Conservation (phyloP, 768 basidiomycete genomes). For the Sporobolomyces pararoseus region DNA sequence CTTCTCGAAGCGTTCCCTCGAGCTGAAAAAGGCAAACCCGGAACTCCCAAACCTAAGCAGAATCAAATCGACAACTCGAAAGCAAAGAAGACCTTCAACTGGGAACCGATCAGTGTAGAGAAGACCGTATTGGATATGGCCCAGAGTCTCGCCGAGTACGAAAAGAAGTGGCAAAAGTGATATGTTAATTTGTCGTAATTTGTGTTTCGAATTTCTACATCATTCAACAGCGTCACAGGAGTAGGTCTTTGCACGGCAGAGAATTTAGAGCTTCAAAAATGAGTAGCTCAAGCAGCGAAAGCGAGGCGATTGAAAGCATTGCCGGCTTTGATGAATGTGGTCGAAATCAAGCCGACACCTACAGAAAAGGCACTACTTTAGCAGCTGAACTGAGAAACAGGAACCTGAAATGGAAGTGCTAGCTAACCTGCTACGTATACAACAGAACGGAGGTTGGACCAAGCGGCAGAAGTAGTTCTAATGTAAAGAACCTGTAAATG, state of each 20-base stretch:
- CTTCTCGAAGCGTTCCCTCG: conserved; percentile 27
- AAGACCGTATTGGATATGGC: conserved; percentile 38
- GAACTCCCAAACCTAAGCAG: conserved; percentile 16
- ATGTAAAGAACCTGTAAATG: conserved; percentile 5
- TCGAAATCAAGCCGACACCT: background rate
- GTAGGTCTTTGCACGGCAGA: too few relatives aligned
- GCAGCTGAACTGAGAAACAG: background rate
- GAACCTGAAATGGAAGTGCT: background rate
- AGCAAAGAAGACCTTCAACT: conserved; percentile 21
- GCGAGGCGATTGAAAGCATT: conserved; percentile 2
- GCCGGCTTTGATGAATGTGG: conserved; percentile 15
- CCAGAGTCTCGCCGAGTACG: conserved; percentile 21
- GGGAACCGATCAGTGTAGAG: conserved; percentile 25
- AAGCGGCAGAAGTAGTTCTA: background rate
- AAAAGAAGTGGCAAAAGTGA: conserved; percentile 28
- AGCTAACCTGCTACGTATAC: conserved; percentile 11
- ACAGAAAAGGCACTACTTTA: background rate
- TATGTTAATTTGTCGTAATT: too few relatives aligned
- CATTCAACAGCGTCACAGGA: too few relatives aligned
- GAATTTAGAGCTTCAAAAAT: too few relatives aligned
- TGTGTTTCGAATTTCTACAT: too few relatives aligned
- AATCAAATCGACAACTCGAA: conserved; percentile 31
- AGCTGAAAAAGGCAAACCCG: conserved; percentile 12
- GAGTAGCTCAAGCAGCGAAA: background rate
- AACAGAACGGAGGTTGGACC: conserved; percentile 6